phyloP scores from a whole-genome alignment of 116 monocot genomes.

The Thalassia testudinum region DNA sequence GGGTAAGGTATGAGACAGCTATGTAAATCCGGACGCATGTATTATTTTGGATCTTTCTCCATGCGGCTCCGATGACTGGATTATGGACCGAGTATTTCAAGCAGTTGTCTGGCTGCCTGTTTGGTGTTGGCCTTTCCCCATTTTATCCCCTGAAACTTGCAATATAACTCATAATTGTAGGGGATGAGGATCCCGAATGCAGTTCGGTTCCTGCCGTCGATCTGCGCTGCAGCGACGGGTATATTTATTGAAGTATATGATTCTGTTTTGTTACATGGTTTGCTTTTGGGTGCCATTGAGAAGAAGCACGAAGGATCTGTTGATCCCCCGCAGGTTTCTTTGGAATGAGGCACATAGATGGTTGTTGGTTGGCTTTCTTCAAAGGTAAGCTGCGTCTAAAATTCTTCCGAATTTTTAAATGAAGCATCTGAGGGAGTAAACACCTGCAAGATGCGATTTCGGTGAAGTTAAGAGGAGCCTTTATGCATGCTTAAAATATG shows the following conservation, averaged over 20 bases:
- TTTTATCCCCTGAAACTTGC: slow-evolving; percentile 2
- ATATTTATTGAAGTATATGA: slow-evolving; percentile 1
- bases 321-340: too few relatives aligned
- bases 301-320: too few relatives aligned
- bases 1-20: background rate
- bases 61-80: slow-evolving; percentile 1
- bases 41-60: slow-evolving; percentile 3
- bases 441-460: too few relatives aligned
- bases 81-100: slow-evolving; percentile 1
- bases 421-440: too few relatives aligned
- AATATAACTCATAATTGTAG: slow-evolving; percentile 6
- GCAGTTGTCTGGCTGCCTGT: slow-evolving; percentile 3
- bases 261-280: background rate
- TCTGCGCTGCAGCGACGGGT: background rate
- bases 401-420: too few relatives aligned
- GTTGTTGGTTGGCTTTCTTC: too few relatives aligned
- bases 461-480: too few relatives aligned
- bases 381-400: too few relatives aligned
- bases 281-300: background rate
- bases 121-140: background rate
- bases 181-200: background rate
- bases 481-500: too few relatives aligned
- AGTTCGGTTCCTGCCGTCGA: background rate
- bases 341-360: too few relatives aligned
- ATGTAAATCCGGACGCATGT: background rate